Percentiles rank a stretch among this genome's conserved stretches.
These are phyloP conservation scores for Acacia confusa DNA, from an alignment of 306 rosid species.

Conservation along the genomic window DNA sequence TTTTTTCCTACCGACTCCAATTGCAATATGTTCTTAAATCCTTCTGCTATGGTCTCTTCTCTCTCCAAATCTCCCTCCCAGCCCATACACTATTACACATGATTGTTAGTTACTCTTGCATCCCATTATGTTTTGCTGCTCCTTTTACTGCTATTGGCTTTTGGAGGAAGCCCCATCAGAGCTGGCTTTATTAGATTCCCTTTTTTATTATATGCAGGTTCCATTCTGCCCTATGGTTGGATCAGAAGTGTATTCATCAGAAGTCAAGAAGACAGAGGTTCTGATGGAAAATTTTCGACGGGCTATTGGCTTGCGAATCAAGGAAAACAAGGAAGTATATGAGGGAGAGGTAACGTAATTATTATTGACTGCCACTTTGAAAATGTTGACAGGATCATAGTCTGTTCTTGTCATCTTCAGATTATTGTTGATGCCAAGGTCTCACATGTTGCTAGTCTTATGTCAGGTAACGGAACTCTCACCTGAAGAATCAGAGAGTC, in stretches of 20 bases:
- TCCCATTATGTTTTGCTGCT: neutral
- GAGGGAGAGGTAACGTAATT: slow-evolving; percentile 87
- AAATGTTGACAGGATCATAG: neutral
- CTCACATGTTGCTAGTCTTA: slow-evolving; percentile 25
- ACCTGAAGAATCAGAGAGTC: slow-evolving; percentile 92
- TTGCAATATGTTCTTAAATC: neutral
- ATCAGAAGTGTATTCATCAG: slow-evolving; percentile 92
- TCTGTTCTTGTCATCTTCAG: slow-evolving; percentile 7
- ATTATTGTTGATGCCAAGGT: slow-evolving; percentile 6
- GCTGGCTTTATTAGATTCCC: neutral
- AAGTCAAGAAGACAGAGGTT: slow-evolving; percentile 96
- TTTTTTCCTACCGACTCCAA: neutral
- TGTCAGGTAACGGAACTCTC: slow-evolving; percentile 88
- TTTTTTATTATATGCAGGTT: neutral
- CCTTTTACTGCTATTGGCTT: neutral
- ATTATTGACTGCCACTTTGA: neutral
- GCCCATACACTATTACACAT: neutral
- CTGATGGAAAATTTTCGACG: slow-evolving; percentile 91
- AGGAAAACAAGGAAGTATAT: slow-evolving; percentile 95
- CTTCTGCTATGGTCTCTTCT: neutral
- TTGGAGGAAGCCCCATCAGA: neutral
- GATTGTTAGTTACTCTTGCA: neutral
- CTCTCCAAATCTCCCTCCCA: neutral
- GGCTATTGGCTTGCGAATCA: slow-evolving; percentile 89
- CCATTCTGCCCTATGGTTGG: slow-evolving; percentile 99